These are phyloP conservation scores for Neurospora sp. DNA, from an alignment of 495 filamentous ascomycete species.

Conservation along the genomic window DNA sequence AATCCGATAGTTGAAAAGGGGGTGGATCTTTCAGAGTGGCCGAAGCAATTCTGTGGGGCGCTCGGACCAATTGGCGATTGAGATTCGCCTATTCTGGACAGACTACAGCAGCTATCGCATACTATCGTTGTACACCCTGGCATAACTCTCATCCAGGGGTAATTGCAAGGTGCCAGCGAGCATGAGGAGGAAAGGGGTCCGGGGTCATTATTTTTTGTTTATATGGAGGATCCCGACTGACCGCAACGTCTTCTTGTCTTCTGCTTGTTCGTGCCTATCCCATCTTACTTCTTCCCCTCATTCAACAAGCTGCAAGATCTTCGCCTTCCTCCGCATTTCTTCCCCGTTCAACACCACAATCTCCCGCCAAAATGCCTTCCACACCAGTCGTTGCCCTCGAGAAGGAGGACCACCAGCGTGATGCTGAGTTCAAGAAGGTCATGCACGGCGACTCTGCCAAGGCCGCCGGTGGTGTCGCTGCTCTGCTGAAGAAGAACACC, in stretches of 20 bases:
- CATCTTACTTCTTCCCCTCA: constrained; percentile 5
- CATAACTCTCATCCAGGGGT: neutral
- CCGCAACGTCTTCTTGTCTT: neutral
- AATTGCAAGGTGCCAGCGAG: neutral
- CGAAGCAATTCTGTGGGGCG: neutral
- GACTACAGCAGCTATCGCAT: constrained; percentile 2
- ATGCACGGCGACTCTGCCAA: constrained; percentile 80
- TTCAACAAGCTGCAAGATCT: neutral
- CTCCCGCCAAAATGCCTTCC: constrained; percentile 50
- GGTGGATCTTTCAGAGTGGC: neutral
- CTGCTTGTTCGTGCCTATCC: neutral
- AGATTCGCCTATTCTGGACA: constrained; percentile 1
- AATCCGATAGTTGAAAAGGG: neutral
- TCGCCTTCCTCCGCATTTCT: neutral
- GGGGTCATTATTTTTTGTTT: neutral
- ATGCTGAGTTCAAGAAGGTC: constrained; percentile 88
- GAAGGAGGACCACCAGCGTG: constrained; percentile 73
- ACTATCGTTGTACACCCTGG: constrained; percentile 1
- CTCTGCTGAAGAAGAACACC: constrained; percentile 78
- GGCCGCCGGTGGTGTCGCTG: constrained; percentile 60
- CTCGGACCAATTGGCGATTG: neutral
- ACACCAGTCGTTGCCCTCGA: constrained; percentile 52
- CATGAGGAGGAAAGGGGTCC: neutral
- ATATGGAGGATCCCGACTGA: neutral
- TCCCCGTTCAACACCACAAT: constrained; percentile 6